Base-by-base conservation (phyloP, 306 rosid genomes). In the Prunus campanulata region DNA sequence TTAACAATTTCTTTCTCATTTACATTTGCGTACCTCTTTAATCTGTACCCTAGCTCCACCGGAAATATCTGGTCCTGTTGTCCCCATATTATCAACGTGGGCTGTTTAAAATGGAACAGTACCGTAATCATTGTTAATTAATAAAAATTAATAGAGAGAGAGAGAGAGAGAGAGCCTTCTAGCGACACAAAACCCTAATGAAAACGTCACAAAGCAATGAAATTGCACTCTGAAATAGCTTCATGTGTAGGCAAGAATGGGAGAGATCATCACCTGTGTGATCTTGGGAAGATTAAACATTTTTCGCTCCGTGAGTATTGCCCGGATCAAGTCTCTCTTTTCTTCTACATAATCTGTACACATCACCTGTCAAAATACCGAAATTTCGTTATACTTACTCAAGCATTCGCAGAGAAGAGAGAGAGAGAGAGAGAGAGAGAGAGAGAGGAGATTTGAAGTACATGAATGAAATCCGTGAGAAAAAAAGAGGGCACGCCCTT, bases 51-150 rank as follows among this genome's bases (percentile, higher is more conserved):
- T 35, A 90, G 79, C 78, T 87, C 95, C 75, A 87, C 27, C 66
- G 90, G 95, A 72, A 90, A 90, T 77, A 90, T 56, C 74, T 88
- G 89, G 83, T 86, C 95, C 78, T 81, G 77, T 46, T 90, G 92
- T 71, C 95, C 95, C 95, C 95, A 90, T 49, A 90, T 2, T 66
- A 87, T 70, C 72, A 87, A 72, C 65, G 92, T 86, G 0, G 83
- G 72, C 89, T 87, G 90, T 61, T 13, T 29, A 71, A 79, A 51
- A 42, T 14, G 59, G 64, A 66, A 78, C 6, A 76, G 29, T 12
- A 11, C 15, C 12, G 18, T 3, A 27, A 16, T 4, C 10, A 51
- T 6, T 12, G 11, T 3, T 3, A 35, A 15, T 19, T 9, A 39
- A 2, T 7, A 39, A 39, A 39, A 39, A 39, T 39, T 39, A 39